phyloP scores from a whole-genome alignment of 2,329 filamentous ascomycete species.

The Chaetomiaceae sp. region DNA sequence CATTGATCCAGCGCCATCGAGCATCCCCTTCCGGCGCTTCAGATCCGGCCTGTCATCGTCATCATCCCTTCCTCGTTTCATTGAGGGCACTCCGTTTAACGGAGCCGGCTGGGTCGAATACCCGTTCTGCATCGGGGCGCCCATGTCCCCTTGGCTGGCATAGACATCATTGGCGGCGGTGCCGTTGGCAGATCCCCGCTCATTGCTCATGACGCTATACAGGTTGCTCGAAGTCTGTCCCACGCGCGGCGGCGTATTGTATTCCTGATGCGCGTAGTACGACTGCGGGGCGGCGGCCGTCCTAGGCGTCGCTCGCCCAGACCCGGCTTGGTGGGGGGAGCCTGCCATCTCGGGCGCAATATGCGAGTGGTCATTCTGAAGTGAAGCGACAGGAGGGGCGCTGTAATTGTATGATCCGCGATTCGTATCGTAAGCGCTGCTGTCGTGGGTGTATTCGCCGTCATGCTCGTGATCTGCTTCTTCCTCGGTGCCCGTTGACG shows the following conservation, averaged over 20 bases:
- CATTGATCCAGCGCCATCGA: constrained; percentile 28
- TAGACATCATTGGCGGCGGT: constrained; percentile 65
- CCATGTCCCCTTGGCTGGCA: constrained; percentile 59
- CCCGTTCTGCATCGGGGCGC: constrained; percentile 53
- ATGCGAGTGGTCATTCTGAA: constrained; percentile 70
- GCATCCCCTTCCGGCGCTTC: constrained; percentile 36
- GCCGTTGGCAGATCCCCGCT: constrained; percentile 64
- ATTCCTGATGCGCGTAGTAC: constrained; percentile 69
- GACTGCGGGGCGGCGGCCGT: constrained; percentile 67
- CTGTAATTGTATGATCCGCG: constrained; percentile 76
- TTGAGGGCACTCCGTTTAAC: constrained; percentile 58
- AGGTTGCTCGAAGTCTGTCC: constrained; percentile 70
- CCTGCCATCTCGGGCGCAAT: constrained; percentile 78
- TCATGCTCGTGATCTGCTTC: constrained; percentile 70
- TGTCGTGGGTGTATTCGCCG: constrained; percentile 82
- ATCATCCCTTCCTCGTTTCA: constrained; percentile 42
- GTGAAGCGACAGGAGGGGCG: constrained; percentile 59
- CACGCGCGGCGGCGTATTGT: constrained; percentile 73
- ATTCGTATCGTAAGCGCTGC: constrained; percentile 66
- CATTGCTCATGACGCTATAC: constrained; percentile 85
- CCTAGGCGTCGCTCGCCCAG: constrained; percentile 80
- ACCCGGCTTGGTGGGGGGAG: constrained; percentile 76
- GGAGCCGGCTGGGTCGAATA: constrained; percentile 60
- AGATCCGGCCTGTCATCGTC: constrained; percentile 40
- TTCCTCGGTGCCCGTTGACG: constrained; percentile 57